phyloP scores from a whole-genome alignment of 1,139 yeast species.

The Fermentozyma sake region DNA sequence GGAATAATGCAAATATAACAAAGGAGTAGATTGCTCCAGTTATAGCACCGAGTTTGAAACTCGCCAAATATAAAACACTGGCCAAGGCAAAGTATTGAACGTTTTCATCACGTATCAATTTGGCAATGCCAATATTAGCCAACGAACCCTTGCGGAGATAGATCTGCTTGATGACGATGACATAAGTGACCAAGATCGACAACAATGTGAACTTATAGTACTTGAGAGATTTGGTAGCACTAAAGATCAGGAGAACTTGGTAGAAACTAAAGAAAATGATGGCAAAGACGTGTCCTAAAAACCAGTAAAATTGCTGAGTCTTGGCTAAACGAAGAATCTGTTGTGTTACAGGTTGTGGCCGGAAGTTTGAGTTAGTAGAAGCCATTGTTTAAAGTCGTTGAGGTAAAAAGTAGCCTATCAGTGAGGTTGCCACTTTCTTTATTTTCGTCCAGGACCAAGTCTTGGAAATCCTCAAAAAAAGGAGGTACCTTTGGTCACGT shows the following conservation, averaged over 20 bases:
- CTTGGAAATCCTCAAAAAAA: no score
- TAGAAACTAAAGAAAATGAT: conserved; percentile 30
- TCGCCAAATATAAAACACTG: conserved; percentile 26
- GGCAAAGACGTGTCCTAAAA: conserved; percentile 42
- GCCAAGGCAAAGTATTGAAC: conserved; percentile 48
- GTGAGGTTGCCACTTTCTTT: no score
- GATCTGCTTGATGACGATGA: conserved; percentile 46
- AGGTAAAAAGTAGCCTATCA: no score
- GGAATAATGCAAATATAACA: conserved; percentile 55
- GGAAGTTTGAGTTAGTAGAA: conserved; percentile 5
- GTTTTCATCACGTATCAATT: conserved; percentile 42
- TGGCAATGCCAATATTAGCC: conserved; percentile 4
- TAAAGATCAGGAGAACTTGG: conserved; percentile 30
- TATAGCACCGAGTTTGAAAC: conserved; percentile 27
- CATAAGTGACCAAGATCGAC: conserved; percentile 42
- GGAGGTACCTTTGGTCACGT: no score
- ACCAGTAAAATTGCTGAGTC: conserved; percentile 53
- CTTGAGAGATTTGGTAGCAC: conserved; percentile 19
- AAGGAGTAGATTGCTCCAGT: conserved; percentile 48
- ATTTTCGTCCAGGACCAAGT: no score
- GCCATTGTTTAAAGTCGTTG: no score
- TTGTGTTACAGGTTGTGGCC: conserved; percentile 9
- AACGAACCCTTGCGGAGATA: conserved; percentile 28
- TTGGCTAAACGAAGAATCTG: conserved; percentile 17
- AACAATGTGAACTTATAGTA: conserved; percentile 37